These are phyloP conservation scores for Blastobotrys niveus DNA, from an alignment of 1,139 yeast species.

Conservation along the genomic window DNA sequence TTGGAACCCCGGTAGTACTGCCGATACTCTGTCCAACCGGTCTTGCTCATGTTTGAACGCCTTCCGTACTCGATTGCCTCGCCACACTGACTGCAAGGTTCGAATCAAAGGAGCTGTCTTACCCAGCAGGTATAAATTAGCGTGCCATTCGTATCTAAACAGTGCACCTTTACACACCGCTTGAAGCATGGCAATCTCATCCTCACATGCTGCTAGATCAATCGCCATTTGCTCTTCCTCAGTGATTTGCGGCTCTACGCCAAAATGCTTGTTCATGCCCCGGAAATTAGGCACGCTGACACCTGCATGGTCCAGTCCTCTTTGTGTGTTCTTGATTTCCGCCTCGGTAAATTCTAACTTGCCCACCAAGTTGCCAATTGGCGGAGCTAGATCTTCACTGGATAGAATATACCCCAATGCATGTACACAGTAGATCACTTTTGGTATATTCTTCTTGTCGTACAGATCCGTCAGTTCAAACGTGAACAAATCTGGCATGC, in stretches of 20 bases:
- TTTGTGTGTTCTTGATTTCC: slow-evolving; percentile 64
- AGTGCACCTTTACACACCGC: slow-evolving; percentile 32
- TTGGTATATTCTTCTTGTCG: slow-evolving; percentile 88
- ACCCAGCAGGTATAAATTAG: slow-evolving; percentile 20
- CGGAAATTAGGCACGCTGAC: slow-evolving; percentile 38
- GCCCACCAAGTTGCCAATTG: slow-evolving; percentile 60
- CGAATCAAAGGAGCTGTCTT: slow-evolving; percentile 16
- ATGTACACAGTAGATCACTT: slow-evolving; percentile 89
- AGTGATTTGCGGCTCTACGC: slow-evolving; percentile 22
- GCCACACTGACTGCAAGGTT: slow-evolving; percentile 28
- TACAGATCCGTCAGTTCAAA: slow-evolving; percentile 90
- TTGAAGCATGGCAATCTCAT: slow-evolving; percentile 35
- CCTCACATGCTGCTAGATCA: slow-evolving; percentile 25
- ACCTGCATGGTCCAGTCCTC: slow-evolving; percentile 50
- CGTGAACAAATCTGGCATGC: slow-evolving; percentile 76
- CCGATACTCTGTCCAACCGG: slow-evolving; percentile 1
- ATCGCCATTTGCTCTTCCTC: slow-evolving; percentile 34
- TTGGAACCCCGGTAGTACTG: slow-evolving; percentile 14
- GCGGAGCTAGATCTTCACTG: slow-evolving; percentile 51
- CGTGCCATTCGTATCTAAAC: slow-evolving; percentile 17
- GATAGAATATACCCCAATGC: slow-evolving; percentile 73
- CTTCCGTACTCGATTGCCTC: slow-evolving; percentile 21
- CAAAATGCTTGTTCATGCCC: slow-evolving; percentile 37
- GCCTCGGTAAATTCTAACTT: slow-evolving; percentile 55
- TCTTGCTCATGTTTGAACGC: not conserved